Evolutionary conservation across 164 flowering plant species (phyloP), one percentile per base, ranked within the genome.

Genomic region (Stephania japonica): DNA sequence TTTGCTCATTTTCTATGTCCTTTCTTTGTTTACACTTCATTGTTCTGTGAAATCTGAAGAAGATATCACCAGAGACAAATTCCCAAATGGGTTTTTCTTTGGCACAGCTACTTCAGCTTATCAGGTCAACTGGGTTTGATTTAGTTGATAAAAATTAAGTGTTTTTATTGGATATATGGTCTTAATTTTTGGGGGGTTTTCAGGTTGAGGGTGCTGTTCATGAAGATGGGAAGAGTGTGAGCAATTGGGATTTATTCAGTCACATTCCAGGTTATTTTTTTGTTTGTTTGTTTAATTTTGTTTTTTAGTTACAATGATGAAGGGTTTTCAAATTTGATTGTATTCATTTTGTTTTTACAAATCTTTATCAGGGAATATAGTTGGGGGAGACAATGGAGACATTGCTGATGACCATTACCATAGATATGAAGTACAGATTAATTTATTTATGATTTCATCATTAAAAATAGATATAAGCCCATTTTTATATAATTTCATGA

Each of bases 371-470:
- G 73, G 73, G 23, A 71, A 71, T 10, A 62, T 71, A 38, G 23
- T 7, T 10, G 42, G 23, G 67, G 84, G 84, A 69, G 75, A 69
- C 9, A 79, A 70, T 72, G 85, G 78, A 49, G 78, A 79, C 21
- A 68, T 84, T 21, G 85, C 87, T 1, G 79, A 79, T 21, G 77
- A 83, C 65, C 84, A 83, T 65, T 83, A 81, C 75, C 83, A 69
- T 62, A 25, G 13, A 47, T 71, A 21, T 25, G 24, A 23, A 32
- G 72, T 70, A 70, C 70, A 63, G 26, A 21, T 23, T 63, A 23
- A 61, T n/a, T 3, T 23, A 1, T 63, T 6, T 23, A 63, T 32
- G 4, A 32, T 32, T 32, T n/a, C n/a, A n/a, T n/a, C n/a, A n/a
- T n/a, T n/a, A n/a, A n/a, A n/a, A n/a, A n/a, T 32, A 32, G 38